A percentile compares a stretch with the other conserved stretches of the same genome.
These are phyloP conservation scores for Candolleomyces eurysporus DNA, from an alignment of 768 basidiomycete species.

Conservation along the genomic window DNA sequence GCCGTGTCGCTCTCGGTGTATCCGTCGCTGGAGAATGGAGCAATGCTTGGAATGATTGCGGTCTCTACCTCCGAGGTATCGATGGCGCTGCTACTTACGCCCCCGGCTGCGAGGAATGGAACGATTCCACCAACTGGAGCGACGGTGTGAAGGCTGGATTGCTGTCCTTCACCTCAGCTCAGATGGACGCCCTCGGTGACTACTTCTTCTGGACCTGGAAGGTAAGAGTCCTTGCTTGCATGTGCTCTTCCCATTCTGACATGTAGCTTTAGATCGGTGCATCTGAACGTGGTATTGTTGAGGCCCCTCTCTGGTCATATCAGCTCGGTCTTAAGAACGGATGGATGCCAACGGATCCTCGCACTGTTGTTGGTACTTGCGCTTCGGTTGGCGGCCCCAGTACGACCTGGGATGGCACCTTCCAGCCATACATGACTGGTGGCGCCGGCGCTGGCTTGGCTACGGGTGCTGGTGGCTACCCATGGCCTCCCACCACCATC, in stretches of 20 bases:
- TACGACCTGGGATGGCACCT: conserved; percentile 39
- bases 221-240: conserved; percentile 21
- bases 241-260: not conserved
- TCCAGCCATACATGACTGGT: conserved; percentile 68
- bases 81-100: conserved; percentile 21
- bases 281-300: conserved; percentile 34
- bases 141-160: conserved; percentile 33
- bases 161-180: conserved; percentile 56
- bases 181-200: conserved; percentile 41
- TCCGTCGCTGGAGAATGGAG: conserved; percentile 80
- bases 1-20: conserved; percentile 58
- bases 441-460: conserved; percentile 48
- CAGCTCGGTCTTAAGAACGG: conserved; percentile 38
- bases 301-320: conserved; percentile 52
- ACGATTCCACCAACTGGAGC: conserved; percentile 59
- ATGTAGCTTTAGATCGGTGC: conserved; percentile 30
- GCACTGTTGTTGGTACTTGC: conserved; percentile 58
- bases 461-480: conserved; percentile 37
- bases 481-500: conserved; percentile 68
- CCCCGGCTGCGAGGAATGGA: conserved; percentile 33
- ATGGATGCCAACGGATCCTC: conserved; percentile 54
- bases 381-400: conserved; percentile 44
- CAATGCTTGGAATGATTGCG: conserved; percentile 67
- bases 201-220: conserved; percentile 59
- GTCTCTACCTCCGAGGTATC: conserved; percentile 29